Base-by-base conservation (phyloP, 345 rosid species). In the Isatis tinctoria region DNA sequence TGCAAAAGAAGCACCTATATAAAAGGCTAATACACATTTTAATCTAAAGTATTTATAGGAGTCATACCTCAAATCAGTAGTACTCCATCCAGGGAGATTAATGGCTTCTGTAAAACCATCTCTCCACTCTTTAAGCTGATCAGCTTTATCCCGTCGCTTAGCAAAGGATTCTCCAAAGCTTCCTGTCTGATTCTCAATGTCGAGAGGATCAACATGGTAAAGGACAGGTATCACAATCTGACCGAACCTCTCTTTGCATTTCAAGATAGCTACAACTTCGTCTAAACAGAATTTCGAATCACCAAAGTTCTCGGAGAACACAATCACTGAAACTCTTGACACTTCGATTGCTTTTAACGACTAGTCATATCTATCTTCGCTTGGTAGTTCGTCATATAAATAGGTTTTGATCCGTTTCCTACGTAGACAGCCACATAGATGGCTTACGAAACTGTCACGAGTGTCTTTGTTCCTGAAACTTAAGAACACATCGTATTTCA, bases 161-260 rank as follows among this genome's bases (percentile, higher is more conserved):
- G 57, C 59, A 10, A 80, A 80, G 3, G 45, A 24, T 35, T 68
- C 73, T 58, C 68, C 78, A 28, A 80, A 80, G 48, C 47, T 43
- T 59, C 79, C 83, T 18, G 56, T 49, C 32, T 81, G 81, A 27
- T 77, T 69, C 16, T 72, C 69, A 9, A 64, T 57, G 5, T 68
- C 81, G 1, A 75, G 43, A 48, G 79, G 81, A 64, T 68, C 74
- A 39, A 80, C 74, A 51, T 54, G 47, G 74, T 75, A 75, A 74
- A 75, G 73, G 8, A 80, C 67, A 54, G 81, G 83, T 54, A 80
- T 43, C 10, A 77, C 83, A 32, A 77, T 69, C 61, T 81, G 61
- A 49, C 74, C 70, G 13, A 67, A 41, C 27, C 4, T 65, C n/a
- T 76, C 49, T 40, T 57, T 80, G 54, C 69, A 60, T 32, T 71